A percentile compares a stretch with the other conserved stretches of the same genome.
These are phyloP conservation scores for Wickerhamiella kurtzmanii DNA, from an alignment of 805 yeast species.

Conservation along the genomic window DNA sequence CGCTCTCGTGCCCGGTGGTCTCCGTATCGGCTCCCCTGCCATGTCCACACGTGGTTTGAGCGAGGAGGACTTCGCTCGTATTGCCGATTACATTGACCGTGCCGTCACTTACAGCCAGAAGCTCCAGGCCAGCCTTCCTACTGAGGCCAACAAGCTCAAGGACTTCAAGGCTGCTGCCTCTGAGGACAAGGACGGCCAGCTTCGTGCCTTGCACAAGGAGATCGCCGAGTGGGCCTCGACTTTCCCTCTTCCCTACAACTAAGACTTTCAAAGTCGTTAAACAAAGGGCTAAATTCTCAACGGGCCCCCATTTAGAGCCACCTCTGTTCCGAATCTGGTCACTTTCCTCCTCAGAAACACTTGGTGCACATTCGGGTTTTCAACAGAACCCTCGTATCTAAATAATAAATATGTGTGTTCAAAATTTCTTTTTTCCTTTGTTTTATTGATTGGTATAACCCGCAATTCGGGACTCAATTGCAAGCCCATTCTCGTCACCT, in stretches of 20 bases:
- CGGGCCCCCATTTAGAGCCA: too few species aligned
- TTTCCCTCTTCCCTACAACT: slow-evolving; percentile 30
- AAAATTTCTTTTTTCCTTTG: too few species aligned
- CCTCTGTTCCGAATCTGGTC: too few species aligned
- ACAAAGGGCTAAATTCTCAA: too few species aligned
- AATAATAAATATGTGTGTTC: too few species aligned
- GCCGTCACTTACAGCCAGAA: slow-evolving; percentile 65
- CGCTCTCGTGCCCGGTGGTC: slow-evolving; percentile 93
- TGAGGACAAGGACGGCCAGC: slow-evolving; percentile 50
- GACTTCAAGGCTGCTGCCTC: slow-evolving; percentile 81
- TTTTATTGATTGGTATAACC: too few species aligned
- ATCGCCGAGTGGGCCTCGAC: slow-evolving; percentile 69
- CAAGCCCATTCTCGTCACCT: too few species aligned
- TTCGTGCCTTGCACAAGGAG: slow-evolving; percentile 57
- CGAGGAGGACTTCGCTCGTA: slow-evolving; percentile 68
- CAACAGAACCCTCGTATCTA: not conserved
- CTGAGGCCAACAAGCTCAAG: slow-evolving; percentile 81
- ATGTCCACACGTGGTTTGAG: slow-evolving; percentile 96
- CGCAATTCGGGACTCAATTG: too few species aligned
- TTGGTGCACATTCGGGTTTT: too few species aligned
- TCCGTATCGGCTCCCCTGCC: slow-evolving; percentile 96
- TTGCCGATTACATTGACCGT: slow-evolving; percentile 66
- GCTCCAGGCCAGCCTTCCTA: slow-evolving; percentile 68
- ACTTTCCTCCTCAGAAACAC: too few species aligned
- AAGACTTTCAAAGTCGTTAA: not conserved